A percentile compares a stretch with the other conserved stretches of the same genome.
Conservation (phyloP, 1,284 basidiomycete species). For the Phaffia rhodozyma region DNA sequence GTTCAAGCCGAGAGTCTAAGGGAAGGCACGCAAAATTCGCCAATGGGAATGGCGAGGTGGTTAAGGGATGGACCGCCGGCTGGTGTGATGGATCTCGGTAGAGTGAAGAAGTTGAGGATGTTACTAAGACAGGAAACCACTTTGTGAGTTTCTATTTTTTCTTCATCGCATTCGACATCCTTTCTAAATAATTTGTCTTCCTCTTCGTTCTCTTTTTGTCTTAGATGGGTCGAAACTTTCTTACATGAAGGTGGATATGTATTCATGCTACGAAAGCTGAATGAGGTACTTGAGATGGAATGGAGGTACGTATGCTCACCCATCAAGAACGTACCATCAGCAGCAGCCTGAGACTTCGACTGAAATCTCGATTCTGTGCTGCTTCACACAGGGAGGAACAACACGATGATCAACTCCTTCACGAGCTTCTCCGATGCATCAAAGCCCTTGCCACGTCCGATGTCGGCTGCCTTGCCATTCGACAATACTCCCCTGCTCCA, state of each 20-base stretch:
- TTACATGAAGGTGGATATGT: slow-evolving; percentile 71
- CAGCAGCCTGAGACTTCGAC: background rate
- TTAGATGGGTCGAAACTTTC: slow-evolving; percentile 86
- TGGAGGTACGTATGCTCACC: slow-evolving; percentile 55
- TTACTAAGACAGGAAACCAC: slow-evolving; percentile 76
- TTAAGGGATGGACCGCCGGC: slow-evolving; percentile 13
- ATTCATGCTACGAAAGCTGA: slow-evolving; percentile 68
- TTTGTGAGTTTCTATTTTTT: slow-evolving; percentile 39
- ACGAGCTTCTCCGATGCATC: slow-evolving; percentile 84
- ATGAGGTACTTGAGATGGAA: slow-evolving; percentile 85
- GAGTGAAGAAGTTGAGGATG: slow-evolving; percentile 39
- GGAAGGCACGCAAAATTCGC: background rate
- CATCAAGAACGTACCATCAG: background rate
- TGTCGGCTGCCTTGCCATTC: slow-evolving; percentile 67
- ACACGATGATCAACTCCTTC: slow-evolving; percentile 86
- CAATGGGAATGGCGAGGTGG: slow-evolving; percentile 13
- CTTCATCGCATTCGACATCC: slow-evolving; percentile 5
- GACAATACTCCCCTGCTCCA: slow-evolving; percentile 69
- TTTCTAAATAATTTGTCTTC: slow-evolving; percentile 6
- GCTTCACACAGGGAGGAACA: slow-evolving; percentile 70
- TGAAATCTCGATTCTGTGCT: background rate
- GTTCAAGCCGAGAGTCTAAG: background rate
- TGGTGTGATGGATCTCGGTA: slow-evolving; percentile 30
- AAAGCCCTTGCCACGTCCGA: slow-evolving; percentile 85
- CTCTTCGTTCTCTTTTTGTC: slow-evolving; percentile 19